Percentiles rank a stretch among this genome's conserved stretches.
Conservation (phyloP, 306 rosid species). For the Ceratonia siliqua region DNA sequence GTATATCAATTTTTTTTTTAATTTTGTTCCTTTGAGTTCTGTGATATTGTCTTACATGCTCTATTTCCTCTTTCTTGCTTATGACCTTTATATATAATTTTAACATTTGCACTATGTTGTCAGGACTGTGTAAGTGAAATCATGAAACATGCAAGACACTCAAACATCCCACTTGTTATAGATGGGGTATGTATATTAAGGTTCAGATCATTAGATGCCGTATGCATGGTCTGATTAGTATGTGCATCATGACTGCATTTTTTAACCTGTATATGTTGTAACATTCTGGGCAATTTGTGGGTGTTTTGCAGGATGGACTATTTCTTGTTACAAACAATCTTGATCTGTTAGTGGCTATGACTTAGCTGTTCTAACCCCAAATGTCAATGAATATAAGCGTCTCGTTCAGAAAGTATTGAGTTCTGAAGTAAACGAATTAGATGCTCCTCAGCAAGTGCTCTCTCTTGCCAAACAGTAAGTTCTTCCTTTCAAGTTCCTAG, state of each 20-base stretch:
- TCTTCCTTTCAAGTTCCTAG: constrained; percentile 13
- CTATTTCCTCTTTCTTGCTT: neutral
- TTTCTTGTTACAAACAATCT: constrained; percentile 75
- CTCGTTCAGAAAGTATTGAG: constrained; percentile 67
- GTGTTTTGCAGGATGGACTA: constrained; percentile 75
- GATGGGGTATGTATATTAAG: constrained; percentile 72
- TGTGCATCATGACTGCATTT: constrained; percentile 17
- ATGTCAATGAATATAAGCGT: constrained; percentile 83
- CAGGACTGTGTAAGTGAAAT: constrained; percentile 84
- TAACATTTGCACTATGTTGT: constrained; percentile 30
- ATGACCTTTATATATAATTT: constrained; percentile 14
- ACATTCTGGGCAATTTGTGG: neutral
- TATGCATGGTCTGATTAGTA: neutral
- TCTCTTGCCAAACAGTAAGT: constrained; percentile 69
- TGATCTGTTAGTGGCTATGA: constrained; percentile 76
- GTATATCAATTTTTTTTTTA: neutral
- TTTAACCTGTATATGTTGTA: neutral
- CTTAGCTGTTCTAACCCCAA: constrained; percentile 86
- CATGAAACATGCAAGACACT: constrained; percentile 71
- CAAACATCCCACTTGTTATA: constrained; percentile 68
- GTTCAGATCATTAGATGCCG: neutral
- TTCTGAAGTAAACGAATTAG: constrained; percentile 61
- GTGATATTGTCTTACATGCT: neutral
- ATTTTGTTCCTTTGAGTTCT: constrained; percentile 7
- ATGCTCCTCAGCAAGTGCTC: constrained; percentile 56